Evolutionary conservation across 1,284 basidiomycete genomes (phyloP).

Genomic region (Ganoderma boninense): DNA sequence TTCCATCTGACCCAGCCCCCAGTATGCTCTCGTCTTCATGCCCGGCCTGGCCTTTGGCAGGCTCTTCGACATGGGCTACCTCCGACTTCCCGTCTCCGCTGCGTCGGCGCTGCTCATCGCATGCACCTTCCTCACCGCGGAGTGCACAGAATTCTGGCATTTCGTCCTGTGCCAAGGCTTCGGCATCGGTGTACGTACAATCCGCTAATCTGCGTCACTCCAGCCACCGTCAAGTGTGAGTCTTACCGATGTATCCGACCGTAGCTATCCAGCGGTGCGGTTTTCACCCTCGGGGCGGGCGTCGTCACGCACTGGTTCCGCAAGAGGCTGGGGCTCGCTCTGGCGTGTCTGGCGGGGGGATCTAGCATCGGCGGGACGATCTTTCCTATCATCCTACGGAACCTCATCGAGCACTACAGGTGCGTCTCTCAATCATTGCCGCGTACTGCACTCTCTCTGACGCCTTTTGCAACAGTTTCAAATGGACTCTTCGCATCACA

Average conservation of each 20-base stretch:
- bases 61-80: slow-evolving; percentile 61
- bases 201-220: too few species aligned
- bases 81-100: slow-evolving; percentile 48
- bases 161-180: slow-evolving; percentile 50
- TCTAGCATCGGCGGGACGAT: slow-evolving; percentile 54
- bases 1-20: not conserved
- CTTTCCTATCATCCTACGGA: slow-evolving; percentile 52
- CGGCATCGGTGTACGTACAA: slow-evolving; percentile 48
- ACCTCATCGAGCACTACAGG: slow-evolving; percentile 48
- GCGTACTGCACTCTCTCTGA: not conserved
- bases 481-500: slow-evolving; percentile 67
- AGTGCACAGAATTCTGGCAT: slow-evolving; percentile 62
- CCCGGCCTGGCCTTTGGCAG: slow-evolving; percentile 57
- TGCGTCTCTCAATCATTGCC: slow-evolving; percentile 17
- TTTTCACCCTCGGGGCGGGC: slow-evolving; percentile 54
- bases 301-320: slow-evolving; percentile 60
- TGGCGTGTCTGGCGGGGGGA: slow-evolving; percentile 51
- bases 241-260: not conserved
- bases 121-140: slow-evolving; percentile 56
- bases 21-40: slow-evolving; percentile 57
- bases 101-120: slow-evolving; percentile 47
- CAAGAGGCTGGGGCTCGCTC: slow-evolving; percentile 48
- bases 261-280: slow-evolving; percentile 40
- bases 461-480: slow-evolving; percentile 50
- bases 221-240: too few species aligned